Evolutionary conservation across 1,139 yeast genomes (phyloP), one percentile per base, ranked within the genome.

Genomic region (Taphrina betulina): DNA sequence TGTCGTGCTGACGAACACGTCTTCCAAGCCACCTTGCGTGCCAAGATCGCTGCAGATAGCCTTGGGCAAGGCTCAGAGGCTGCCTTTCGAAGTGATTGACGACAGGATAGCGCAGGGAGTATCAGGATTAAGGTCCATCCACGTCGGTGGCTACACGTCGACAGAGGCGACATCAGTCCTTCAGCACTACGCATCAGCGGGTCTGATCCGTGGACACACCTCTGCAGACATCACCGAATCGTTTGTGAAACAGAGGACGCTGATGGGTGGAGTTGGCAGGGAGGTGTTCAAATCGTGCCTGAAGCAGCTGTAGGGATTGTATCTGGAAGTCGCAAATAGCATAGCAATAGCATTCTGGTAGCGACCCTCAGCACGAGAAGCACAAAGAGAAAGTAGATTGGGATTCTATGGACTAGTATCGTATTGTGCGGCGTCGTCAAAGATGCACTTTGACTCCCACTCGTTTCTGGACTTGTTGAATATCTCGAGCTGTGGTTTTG

Each of bases 1-100:
- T n/a, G 54, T 38, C 8, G 44, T 55, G 10, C 17, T 55, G 12
- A 55, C 58, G 1, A 45, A 57, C 17, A 55, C 58, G 14, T 50
- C 58, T 3, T 48, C 56, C n/a, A 36, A 37, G 12, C 56, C 56
- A 7, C 35, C 45, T 14, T 19, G 29, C 2, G 10, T 31, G 8
- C 28, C 57, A 7, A 29, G 41, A 17, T 28, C 57, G 3, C 41
- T 53, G 19, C 31, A 37, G 24, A 16, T 34, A n/a, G 57, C 57
- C 14, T 42, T 53, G 17, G 36, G 36, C 16, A 36, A 36, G 10
- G 45, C 41, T 5, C 19, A 8, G 10, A 10, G 17, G 19, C 14
- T 34, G 4, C 57, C 53, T 8, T 53, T 35, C 40, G 46, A 34
- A 16, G 28, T 8, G 5, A 10, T 38, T 23, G 53, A 53, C 22